Percentiles rank a stretch among this genome's conserved stretches.
Evolutionary conservation across 495 filamentous ascomycete genomes (phyloP).

Genomic region (Symbiotaphrina buchneri): DNA sequence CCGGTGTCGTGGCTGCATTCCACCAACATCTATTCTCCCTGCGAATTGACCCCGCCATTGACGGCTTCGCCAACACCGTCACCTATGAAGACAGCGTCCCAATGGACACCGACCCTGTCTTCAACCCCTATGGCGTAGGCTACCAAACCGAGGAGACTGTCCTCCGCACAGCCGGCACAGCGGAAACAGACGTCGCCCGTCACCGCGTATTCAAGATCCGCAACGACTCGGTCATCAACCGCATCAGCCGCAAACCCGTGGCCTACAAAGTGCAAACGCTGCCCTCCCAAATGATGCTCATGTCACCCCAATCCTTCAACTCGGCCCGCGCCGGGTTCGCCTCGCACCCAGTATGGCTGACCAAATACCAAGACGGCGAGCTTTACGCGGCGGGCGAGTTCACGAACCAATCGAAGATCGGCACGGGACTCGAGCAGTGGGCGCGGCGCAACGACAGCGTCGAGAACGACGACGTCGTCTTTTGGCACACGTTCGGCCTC

Average conservation of each 20-base stretch:
- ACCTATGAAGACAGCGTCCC: slow-evolving; percentile 52
- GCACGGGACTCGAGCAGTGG: slow-evolving; percentile 21
- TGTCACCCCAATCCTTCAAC: slow-evolving; percentile 43
- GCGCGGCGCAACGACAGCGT: slow-evolving; percentile 16
- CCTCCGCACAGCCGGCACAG: slow-evolving; percentile 33
- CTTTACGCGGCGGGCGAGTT: slow-evolving; percentile 67
- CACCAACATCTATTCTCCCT: slow-evolving; percentile 89
- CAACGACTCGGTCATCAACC: slow-evolving; percentile 39
- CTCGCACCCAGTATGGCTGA: slow-evolving; percentile 63
- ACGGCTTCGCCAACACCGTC: slow-evolving; percentile 47
- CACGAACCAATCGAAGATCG: slow-evolving; percentile 61
- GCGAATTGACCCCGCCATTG: slow-evolving; percentile 63
- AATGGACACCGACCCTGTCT: slow-evolving; percentile 36
- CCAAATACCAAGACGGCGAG: slow-evolving; percentile 54
- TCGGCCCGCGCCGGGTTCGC: slow-evolving; percentile 62
- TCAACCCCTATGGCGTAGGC: slow-evolving; percentile 62
- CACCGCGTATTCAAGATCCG: slow-evolving; percentile 69
- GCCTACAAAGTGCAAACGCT: slow-evolving; percentile 59
- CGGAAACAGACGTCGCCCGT: slow-evolving; percentile 33
- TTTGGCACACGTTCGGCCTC: slow-evolving; percentile 21
- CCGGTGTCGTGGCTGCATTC: slow-evolving; percentile 51
- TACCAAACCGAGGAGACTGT: slow-evolving; percentile 44
- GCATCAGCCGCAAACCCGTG: slow-evolving; percentile 52
- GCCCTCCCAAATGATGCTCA: slow-evolving; percentile 61
- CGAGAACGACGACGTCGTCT: slow-evolving; percentile 17